These are phyloP conservation scores for Cnidoscolus chayamansa DNA, from an alignment of 441 rosid genomes.

Conservation along the genomic window DNA sequence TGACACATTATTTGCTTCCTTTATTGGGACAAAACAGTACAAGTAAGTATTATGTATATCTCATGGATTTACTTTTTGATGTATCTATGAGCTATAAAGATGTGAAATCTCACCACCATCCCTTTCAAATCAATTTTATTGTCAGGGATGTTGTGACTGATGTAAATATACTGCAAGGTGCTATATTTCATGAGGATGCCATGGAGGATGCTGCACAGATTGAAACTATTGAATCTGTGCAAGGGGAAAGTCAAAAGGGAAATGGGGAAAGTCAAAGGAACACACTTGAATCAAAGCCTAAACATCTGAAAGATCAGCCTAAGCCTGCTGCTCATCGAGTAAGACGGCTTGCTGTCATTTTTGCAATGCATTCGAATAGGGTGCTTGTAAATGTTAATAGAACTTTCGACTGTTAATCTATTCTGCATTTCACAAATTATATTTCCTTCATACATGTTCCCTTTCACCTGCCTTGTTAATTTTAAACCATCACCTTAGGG, in stretches of 20 bases:
- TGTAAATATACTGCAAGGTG: conserved; percentile 95
- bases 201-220: conserved; percentile 39
- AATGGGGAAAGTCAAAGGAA: conserved; percentile 44
- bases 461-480: conserved; percentile 12
- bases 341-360: conserved; percentile 24
- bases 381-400: background rate
- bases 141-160: conserved; percentile 94
- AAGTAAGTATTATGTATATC: conserved; percentile 49
- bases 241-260: conserved; percentile 40
- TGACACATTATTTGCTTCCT: conserved; percentile 93
- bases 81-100: conserved; percentile 16
- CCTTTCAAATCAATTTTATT: conserved; percentile 17
- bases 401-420: background rate
- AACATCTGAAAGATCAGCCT: conserved; percentile 51
- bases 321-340: conserved; percentile 99
- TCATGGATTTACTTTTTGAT: conserved; percentile 8
- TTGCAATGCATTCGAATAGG: conserved; percentile 6
- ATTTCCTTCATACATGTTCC: background rate
- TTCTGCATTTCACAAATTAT: background rate
- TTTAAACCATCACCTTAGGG: conserved; percentile 48
- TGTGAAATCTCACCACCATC: conserved; percentile 3
- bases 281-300: conserved; percentile 50
- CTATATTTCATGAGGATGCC: conserved; percentile 82
- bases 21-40: conserved; percentile 91
- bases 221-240: conserved; percentile 43